These are phyloP conservation scores for Chenopodium formosanum DNA, from an alignment of 148 eudicot genomes.

Conservation along the genomic window DNA sequence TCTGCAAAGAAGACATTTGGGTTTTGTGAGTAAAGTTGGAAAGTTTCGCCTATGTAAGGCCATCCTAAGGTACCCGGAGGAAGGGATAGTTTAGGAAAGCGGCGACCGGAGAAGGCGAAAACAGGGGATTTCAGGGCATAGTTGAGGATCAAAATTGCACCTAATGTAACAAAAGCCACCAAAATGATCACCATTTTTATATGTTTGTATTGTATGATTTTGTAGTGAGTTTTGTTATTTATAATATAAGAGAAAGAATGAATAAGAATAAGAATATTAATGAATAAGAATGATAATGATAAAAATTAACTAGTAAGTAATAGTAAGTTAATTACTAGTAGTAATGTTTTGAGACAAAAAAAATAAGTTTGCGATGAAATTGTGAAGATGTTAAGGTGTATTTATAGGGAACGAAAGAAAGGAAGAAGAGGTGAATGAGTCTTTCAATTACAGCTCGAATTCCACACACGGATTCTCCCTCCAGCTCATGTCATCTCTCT, in stretches of 20 bases:
- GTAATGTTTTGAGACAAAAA: constrained; percentile 17
- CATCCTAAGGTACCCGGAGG: constrained; percentile 94
- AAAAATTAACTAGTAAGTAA: neutral
- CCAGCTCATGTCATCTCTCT: constrained; percentile 49
- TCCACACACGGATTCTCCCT: constrained; percentile 63
- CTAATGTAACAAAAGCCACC: constrained; percentile 26
- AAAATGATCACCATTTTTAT: constrained; percentile 31
- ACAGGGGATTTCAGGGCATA: constrained; percentile 23
- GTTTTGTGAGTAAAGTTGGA: constrained; percentile 83
- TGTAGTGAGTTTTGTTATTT: neutral
- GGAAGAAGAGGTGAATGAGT: constrained; percentile 1
- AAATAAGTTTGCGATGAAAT: constrained; percentile 26
- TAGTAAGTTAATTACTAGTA: neutral
- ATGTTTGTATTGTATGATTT: neutral
- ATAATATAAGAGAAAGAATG: neutral
- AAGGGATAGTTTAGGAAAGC: constrained; percentile 45
- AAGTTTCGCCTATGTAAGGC: constrained; percentile 91
- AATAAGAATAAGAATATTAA: neutral
- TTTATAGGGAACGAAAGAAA: constrained; percentile 34
- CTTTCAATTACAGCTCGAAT: constrained; percentile 57
- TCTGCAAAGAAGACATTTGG: constrained; percentile 82
- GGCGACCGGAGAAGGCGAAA: constrained; percentile 13
- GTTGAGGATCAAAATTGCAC: constrained; percentile 9
- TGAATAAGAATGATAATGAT: neutral
- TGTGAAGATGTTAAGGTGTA: constrained; percentile 24